phyloP scores from a whole-genome alignment of 495 filamentous ascomycete genomes.

The Bombardia bombarda region DNA sequence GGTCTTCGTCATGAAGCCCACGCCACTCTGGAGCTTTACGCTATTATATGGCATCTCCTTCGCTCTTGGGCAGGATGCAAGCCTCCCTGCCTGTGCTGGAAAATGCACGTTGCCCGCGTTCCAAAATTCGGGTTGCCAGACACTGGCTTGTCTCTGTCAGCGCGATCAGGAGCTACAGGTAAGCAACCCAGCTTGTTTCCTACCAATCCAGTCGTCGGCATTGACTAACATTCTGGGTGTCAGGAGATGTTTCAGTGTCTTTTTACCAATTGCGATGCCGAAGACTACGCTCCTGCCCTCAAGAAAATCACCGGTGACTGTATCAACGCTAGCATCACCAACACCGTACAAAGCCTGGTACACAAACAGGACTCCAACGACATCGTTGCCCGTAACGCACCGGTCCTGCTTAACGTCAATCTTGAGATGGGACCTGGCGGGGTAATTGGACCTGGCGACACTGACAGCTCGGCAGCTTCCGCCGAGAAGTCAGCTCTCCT shows the following conservation, averaged over 20 bases:
- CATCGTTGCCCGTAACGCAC: slow-evolving; percentile 12
- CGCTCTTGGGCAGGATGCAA: slow-evolving; percentile 1
- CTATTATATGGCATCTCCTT: slow-evolving; percentile 12
- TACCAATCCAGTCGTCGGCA: not conserved
- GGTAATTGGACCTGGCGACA: slow-evolving; percentile 1
- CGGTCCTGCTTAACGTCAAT: slow-evolving; percentile 10
- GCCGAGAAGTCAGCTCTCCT: slow-evolving; percentile 1
- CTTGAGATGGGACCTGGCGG: slow-evolving; percentile 2
- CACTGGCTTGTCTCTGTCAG: slow-evolving; percentile 10
- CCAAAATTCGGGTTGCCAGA: not conserved
- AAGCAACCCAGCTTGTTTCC: not conserved
- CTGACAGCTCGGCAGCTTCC: not conserved
- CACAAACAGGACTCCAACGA: slow-evolving; percentile 25
- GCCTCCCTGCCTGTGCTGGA: slow-evolving; percentile 10
- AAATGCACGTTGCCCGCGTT: slow-evolving; percentile 5
- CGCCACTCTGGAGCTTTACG: slow-evolving; percentile 10
- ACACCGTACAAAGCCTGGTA: slow-evolving; percentile 22
- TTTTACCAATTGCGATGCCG: slow-evolving; percentile 17
- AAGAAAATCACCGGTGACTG: slow-evolving; percentile 18
- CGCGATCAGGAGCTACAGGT: slow-evolving; percentile 12
- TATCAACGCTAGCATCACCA: slow-evolving; percentile 26
- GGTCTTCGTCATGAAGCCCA: slow-evolving; percentile 14
- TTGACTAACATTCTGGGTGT: not conserved
- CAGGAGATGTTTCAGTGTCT: slow-evolving; percentile 18
- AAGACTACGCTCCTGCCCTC: slow-evolving; percentile 12